Conservation (phyloP, 2,329 filamentous ascomycete species). For the Fusarium coffeatum region DNA sequence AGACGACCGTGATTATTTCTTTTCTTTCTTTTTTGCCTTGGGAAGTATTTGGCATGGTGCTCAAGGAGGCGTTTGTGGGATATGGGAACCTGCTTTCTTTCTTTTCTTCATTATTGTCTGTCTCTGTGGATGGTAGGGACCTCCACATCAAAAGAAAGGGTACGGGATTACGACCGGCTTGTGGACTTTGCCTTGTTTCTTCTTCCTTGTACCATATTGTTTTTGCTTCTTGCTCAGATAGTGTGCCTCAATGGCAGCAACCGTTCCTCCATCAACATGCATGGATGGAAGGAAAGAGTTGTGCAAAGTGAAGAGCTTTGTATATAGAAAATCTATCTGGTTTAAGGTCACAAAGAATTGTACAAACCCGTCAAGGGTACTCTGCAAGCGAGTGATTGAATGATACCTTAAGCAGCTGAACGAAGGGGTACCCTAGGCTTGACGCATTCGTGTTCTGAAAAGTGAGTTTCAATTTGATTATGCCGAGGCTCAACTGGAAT, state of each 20-base stretch:
- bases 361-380: background rate
- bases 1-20: constrained; percentile 36
- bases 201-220: constrained; percentile 46
- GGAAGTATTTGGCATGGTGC: constrained; percentile 46
- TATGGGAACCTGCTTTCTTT: constrained; percentile 38
- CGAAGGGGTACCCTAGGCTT: background rate
- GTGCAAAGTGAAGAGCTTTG: constrained; percentile 37
- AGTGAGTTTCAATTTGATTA: background rate
- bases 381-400: background rate
- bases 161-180: constrained; percentile 44
- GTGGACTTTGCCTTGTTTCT: constrained; percentile 17
- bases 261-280: constrained; percentile 9
- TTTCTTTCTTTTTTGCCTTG: constrained; percentile 33
- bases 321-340: constrained; percentile 37
- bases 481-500: constrained; percentile 26
- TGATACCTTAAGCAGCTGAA: background rate
- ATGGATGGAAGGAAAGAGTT: constrained; percentile 8
- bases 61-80: constrained; percentile 47
- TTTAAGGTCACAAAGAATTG: constrained; percentile 4
- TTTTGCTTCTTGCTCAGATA: constrained; percentile 41
- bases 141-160: constrained; percentile 49
- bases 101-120: constrained; percentile 8
- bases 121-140: constrained; percentile 48
- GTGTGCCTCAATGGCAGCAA: constrained; percentile 41
- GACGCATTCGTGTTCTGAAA: background rate